Percentiles rank a stretch among this genome's conserved stretches.
These are phyloP conservation scores for Larix kaempferi DNA, from an alignment of 75 land plant genomes.

Conservation along the genomic window DNA sequence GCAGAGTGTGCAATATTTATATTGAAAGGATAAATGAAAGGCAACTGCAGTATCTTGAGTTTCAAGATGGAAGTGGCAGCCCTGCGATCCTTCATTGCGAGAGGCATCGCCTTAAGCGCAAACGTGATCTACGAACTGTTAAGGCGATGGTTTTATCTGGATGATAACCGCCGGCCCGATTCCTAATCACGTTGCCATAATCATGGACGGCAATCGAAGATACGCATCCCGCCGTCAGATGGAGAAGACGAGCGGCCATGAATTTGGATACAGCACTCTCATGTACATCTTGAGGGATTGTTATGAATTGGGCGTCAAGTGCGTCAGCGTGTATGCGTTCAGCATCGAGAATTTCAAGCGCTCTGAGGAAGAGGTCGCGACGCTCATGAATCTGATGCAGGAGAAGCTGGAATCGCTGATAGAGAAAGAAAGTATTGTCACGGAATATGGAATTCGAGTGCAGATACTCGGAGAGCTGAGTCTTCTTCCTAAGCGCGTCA, in stretches of 20 bases:
- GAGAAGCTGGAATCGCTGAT: conserved; percentile 32
- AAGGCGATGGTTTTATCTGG: too few relatives aligned
- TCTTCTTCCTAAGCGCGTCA: conserved; percentile 25
- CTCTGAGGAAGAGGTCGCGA: conserved; percentile 30
- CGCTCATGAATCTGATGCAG: conserved; percentile 39
- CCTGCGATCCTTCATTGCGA: too few relatives aligned
- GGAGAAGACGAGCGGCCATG: conserved; percentile 26
- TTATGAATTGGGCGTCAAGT: conserved; percentile 33
- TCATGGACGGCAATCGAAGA: conserved; percentile 57
- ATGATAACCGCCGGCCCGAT: conserved; percentile 25
- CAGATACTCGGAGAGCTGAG: conserved; percentile 31
- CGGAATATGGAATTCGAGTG: conserved; percentile 16
- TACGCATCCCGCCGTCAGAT: conserved; percentile 16
- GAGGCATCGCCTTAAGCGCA: too few relatives aligned
- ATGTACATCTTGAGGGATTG: conserved; percentile 26
- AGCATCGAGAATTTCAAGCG: conserved; percentile 51
- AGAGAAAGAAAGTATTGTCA: conserved; percentile 24
- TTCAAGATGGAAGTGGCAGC: too few relatives aligned
- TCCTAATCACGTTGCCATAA: conserved; percentile 46
- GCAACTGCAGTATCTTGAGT: too few relatives aligned
- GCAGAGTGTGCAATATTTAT: too few relatives aligned
- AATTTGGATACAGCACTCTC: conserved; percentile 25
- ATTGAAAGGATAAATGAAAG: too few relatives aligned
- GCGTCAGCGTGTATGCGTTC: conserved; percentile 47
- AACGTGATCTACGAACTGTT: too few relatives aligned